phyloP scores from a whole-genome alignment of 2,329 filamentous ascomycete species.

The Parastagonospora nodorum region DNA sequence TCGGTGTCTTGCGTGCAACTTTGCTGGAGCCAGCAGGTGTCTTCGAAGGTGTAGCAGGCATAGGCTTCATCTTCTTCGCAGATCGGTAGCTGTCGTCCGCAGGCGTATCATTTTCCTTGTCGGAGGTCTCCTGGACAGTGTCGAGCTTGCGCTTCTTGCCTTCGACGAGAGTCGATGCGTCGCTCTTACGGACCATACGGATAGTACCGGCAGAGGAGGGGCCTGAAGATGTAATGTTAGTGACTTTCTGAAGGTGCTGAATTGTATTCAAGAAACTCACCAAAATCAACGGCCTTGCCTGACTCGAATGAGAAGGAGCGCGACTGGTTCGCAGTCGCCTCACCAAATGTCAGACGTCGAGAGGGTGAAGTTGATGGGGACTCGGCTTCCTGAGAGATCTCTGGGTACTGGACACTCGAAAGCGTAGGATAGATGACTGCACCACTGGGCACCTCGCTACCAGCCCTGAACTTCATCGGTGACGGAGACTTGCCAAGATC shows the following conservation, averaged over 20 bases:
- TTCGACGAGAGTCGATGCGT: slow-evolving; percentile 37
- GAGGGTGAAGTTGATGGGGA: slow-evolving; percentile 34
- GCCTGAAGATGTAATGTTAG: slow-evolving; percentile 17
- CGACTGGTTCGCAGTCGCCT: slow-evolving; percentile 33
- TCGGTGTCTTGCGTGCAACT: slow-evolving; percentile 35
- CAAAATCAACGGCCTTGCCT: slow-evolving; percentile 51
- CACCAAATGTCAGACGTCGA: slow-evolving; percentile 43
- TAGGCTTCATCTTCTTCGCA: slow-evolving; percentile 40
- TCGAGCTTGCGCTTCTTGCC: slow-evolving; percentile 54
- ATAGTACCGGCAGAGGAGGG: slow-evolving; percentile 45
- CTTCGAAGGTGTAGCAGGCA: slow-evolving; percentile 31
- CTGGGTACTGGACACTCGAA: slow-evolving; percentile 44
- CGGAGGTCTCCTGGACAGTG: slow-evolving; percentile 40
- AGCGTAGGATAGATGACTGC: slow-evolving; percentile 40
- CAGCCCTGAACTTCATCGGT: slow-evolving; percentile 42
- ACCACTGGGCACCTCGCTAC: slow-evolving; percentile 39
- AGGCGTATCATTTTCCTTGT: slow-evolving; percentile 52
- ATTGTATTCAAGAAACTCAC: slow-evolving; percentile 7
- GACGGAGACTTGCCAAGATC: slow-evolving; percentile 42
- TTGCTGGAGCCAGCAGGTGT: slow-evolving; percentile 37
- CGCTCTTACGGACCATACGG: slow-evolving; percentile 53
- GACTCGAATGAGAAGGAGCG: slow-evolving; percentile 57
- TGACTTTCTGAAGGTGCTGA: background rate
- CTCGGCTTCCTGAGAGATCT: slow-evolving; percentile 35
- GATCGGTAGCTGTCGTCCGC: slow-evolving; percentile 35